Base-by-base conservation (phyloP, 176 grass and related monocot species). In the Poa pratensis region DNA sequence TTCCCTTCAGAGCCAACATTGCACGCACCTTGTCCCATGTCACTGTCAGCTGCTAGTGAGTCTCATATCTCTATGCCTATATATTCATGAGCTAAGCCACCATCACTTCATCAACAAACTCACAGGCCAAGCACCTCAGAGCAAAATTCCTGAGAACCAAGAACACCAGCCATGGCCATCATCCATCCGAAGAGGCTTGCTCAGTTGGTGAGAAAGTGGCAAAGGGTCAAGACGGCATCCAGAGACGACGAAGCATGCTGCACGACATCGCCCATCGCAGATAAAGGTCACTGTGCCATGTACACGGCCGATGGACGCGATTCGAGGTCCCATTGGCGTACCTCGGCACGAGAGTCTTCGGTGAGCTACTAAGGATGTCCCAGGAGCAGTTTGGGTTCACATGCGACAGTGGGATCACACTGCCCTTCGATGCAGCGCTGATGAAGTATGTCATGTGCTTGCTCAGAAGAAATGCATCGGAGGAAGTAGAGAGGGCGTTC, bases 281-380 rank as follows among this genome's bases (percentile, higher is more conserved):
- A 74, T 15, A 93, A 89, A 84, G 89, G 88, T 28, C 94, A 93
- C 26, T 83, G 84, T 26, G 48, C 22, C 0, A 50, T 96, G 69
- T 96, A 96, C 68, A 90, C 69, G 2, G 40, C 54, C 0, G 89
- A 96, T 3, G 75, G 18, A 86, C 32, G 75, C 59, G 85, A 15
- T 91, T 91, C 42, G 84, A 87, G 89, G 90, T 93, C 32, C 89
- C 87, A 0, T 28, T 96, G 67, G 62, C 26, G 4, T 96, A 84
- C 60, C 82, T 91, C 30, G 43, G 63, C 42, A 93, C 58, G 0
- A 45, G 22, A 35, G 74, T 91, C 60, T 89, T 93, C 76, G 2
- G 30, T 0, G 74, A 89, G 73, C 84, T 91, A 3, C 74, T 96
- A 18, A 82, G 42, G 64, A 59, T 89, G 60, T 87, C 91, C 0